Base-by-base conservation (phyloP, 345 rosid genomes). In the Citrus medica region DNA sequence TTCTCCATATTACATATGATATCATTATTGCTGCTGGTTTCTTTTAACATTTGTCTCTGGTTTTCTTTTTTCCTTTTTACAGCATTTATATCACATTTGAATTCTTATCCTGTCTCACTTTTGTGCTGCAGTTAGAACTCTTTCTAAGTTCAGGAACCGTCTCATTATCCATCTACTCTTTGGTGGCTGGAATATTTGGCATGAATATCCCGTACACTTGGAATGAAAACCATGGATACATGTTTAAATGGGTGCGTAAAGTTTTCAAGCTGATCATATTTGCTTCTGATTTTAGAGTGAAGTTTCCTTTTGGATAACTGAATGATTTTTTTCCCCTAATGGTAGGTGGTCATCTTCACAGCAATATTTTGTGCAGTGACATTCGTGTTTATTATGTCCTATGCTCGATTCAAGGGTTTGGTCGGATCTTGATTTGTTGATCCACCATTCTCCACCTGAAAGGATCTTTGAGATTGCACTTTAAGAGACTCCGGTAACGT, bases 181-280 rank as follows among this genome's bases (percentile, higher is more conserved):
- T 96, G 87, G 92, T 94, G 37, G 89, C 94, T 63, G 98, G 81
- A 64, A 91, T 94, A 79, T 97, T 94, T 70, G 99, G 99, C 74
- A 86, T 97, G 98, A 97, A 97, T 85, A 92, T 97, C 79, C 99
- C 98, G 10, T 97, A 90, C 78, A 79, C 89, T 9, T 97, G 98
- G 99, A 97, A 90, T 61, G 69, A 85, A 0, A 0, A 76, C 77
- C 92, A 96, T 73, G 95, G 90, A 48, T 94, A 87, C 91, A 77
- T 94, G 73, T 97, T 97, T 80, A 90, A 89, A 90, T 87, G 94
- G 89, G 99, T 97, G 86, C 0, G 88, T 70, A 67, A 48, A 71
- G 12, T 56, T 58, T 70, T 76, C 56, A 13, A 13, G 42, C 35
- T 55, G 3, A 72, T 37, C 8, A 73, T 65, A 24, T 58, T 60